A percentile compares a stretch with the other conserved stretches of the same genome.
Conservation (phyloP, 257 asterid genomes). For the Perilla frutescens region DNA sequence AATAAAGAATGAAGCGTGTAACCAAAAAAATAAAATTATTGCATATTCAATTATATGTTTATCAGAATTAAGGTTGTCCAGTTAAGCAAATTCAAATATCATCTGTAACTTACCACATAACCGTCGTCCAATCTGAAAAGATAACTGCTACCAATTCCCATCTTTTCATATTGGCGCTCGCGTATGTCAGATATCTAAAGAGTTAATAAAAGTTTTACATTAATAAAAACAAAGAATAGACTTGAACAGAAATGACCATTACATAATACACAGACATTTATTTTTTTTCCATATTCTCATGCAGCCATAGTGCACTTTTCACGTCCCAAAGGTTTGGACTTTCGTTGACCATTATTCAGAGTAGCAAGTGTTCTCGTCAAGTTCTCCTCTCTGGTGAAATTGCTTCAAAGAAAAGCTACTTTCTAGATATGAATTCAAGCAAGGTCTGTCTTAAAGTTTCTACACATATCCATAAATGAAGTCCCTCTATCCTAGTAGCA, state of each 20-base stretch:
- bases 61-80: background rate
- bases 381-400: slow-evolving; percentile 23
- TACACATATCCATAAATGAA: background rate
- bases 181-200: slow-evolving; percentile 92
- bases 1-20: background rate
- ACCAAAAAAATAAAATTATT: background rate
- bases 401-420: slow-evolving; percentile 1
- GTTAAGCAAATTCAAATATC: slow-evolving; percentile 13
- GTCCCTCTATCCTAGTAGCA: slow-evolving; percentile 3
- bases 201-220: slow-evolving; percentile 17
- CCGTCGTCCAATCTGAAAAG: slow-evolving; percentile 99
- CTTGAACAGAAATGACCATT: slow-evolving; percentile 30
- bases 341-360: slow-evolving; percentile 19
- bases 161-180: slow-evolving; percentile 85
- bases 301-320: slow-evolving; percentile 5
- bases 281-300: background rate
- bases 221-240: slow-evolving; percentile 2
- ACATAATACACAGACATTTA: background rate
- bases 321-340: slow-evolving; percentile 15
- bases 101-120: slow-evolving; percentile 76
- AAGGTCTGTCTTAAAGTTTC: slow-evolving; percentile 1
- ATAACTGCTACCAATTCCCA: slow-evolving; percentile 99
- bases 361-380: slow-evolving; percentile 5
- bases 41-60: slow-evolving; percentile 1
- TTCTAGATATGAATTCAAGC: slow-evolving; percentile 23